Evolutionary conservation across 1,284 basidiomycete genomes (phyloP).

Genomic region (Exobasidium cylindrosporum): DNA sequence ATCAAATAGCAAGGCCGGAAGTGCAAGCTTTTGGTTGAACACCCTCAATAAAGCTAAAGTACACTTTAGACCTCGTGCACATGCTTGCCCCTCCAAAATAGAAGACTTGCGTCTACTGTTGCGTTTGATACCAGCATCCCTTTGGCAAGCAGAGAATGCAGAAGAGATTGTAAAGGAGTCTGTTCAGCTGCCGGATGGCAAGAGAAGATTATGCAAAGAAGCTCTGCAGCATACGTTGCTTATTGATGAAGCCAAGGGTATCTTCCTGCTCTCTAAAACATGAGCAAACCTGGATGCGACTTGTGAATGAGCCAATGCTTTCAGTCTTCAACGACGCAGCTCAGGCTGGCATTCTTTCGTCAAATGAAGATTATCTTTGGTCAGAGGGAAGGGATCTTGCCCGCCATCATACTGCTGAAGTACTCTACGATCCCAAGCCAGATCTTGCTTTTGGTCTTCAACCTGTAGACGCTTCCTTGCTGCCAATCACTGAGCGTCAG

Average conservation of each 20-base stretch:
- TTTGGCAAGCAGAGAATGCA: not conserved
- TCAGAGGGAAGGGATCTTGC: not conserved
- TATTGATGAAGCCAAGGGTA: not conserved
- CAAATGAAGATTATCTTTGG: slow-evolving; percentile 5
- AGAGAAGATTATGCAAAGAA: not conserved
- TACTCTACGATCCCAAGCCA: slow-evolving; percentile 1
- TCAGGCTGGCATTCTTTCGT: not conserved
- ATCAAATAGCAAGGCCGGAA: not conserved
- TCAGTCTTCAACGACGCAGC: not conserved
- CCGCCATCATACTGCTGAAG: not conserved
- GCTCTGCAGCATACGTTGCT: not conserved
- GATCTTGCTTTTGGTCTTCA: slow-evolving; percentile 4
- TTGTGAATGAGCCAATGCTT: not conserved
- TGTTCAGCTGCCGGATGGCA: not conserved
- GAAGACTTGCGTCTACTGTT: not conserved
- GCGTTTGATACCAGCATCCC: not conserved
- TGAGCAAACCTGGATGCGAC: not conserved
- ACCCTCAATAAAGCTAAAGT: not conserved
- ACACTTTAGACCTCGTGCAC: not conserved
- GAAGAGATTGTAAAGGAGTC: not conserved
- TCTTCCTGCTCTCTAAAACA: not conserved
- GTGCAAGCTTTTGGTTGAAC: not conserved
- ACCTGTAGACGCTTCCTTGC: too few species aligned
- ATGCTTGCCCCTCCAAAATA: not conserved
- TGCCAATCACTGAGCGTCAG: not conserved